Percentiles rank a stretch among this genome's conserved stretches.
Conservation (phyloP, 148 eudicot genomes). For the Limonium bicolor region DNA sequence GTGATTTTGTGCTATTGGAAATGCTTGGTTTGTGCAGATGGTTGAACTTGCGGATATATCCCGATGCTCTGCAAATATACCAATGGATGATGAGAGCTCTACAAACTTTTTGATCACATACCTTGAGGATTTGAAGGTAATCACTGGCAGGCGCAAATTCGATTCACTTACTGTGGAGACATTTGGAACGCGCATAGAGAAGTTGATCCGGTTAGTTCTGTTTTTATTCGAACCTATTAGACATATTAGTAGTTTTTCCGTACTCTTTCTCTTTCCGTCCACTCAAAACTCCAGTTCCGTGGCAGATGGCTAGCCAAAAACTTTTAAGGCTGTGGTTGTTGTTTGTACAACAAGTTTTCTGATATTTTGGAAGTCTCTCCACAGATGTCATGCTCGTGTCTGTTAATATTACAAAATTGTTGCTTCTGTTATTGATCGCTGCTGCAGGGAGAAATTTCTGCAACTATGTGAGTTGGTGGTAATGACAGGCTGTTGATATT, state of each 20-base stretch:
- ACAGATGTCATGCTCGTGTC: too few relatives aligned
- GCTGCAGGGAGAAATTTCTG: constrained; percentile 82
- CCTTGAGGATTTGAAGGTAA: constrained; percentile 80
- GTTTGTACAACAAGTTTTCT: background rate
- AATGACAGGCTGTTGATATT: too few relatives aligned
- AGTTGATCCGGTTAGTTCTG: constrained; percentile 64
- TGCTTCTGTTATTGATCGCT: background rate
- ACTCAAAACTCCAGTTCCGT: too few relatives aligned
- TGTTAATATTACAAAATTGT: background rate
- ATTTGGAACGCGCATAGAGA: constrained; percentile 94
- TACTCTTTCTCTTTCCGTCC: too few relatives aligned
- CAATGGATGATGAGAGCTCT: constrained; percentile 73
- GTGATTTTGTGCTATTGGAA: constrained; percentile 4
- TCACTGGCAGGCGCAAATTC: constrained; percentile 63
- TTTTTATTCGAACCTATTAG: constrained; percentile 3
- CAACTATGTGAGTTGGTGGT: constrained; percentile 88
- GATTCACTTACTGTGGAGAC: constrained; percentile 93
- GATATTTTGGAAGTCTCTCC: too few relatives aligned
- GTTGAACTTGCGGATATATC: constrained; percentile 96
- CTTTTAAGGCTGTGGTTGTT: too few relatives aligned
- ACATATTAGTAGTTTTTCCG: too few relatives aligned
- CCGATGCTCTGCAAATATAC: constrained; percentile 74
- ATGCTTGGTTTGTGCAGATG: constrained; percentile 41
- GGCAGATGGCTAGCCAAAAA: too few relatives aligned
- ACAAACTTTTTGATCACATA: constrained; percentile 62